Evolutionary conservation across 2,329 filamentous ascomycete genomes (phyloP).

Genomic region (Fusarium pininemorale): DNA sequence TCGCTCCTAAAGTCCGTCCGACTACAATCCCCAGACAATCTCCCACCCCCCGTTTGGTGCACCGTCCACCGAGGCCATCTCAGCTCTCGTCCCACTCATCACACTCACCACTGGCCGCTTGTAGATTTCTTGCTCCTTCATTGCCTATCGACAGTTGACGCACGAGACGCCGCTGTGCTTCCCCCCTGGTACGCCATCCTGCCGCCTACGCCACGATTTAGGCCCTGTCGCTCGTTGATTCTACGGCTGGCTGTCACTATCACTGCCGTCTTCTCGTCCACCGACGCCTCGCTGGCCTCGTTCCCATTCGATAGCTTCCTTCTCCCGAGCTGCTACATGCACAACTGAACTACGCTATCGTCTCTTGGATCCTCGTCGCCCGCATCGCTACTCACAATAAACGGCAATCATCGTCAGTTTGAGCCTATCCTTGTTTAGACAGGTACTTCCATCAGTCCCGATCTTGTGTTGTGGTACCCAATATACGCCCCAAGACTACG

Average conservation of each 20-base stretch:
- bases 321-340: conserved; percentile 36
- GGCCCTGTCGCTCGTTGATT: conserved; percentile 39
- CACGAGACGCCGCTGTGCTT: conserved; percentile 33
- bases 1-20: conserved; percentile 31
- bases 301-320: conserved; percentile 33
- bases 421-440: conserved; percentile 35
- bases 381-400: conserved; percentile 31
- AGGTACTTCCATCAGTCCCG: conserved; percentile 40
- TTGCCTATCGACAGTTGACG: conserved; percentile 35
- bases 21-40: conserved; percentile 38
- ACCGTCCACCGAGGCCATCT: conserved; percentile 39
- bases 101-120: conserved; percentile 33
- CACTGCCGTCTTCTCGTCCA: conserved; percentile 21
- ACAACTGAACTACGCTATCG: conserved; percentile 32
- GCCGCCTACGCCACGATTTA: conserved; percentile 39
- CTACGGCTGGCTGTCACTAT: conserved; percentile 33
- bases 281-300: conserved; percentile 30
- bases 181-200: conserved; percentile 40
- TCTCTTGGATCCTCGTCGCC: conserved; percentile 9
- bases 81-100: conserved; percentile 47
- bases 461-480: conserved; percentile 42
- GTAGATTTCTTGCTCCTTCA: conserved; percentile 34
- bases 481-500: conserved; percentile 45
- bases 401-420: conserved; percentile 30
- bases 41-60: conserved; percentile 38